Evolutionary conservation across 441 rosid genomes (phyloP), one percentile per base, ranked within the genome.

Genomic region (Arabidopsis lyrata): DNA sequence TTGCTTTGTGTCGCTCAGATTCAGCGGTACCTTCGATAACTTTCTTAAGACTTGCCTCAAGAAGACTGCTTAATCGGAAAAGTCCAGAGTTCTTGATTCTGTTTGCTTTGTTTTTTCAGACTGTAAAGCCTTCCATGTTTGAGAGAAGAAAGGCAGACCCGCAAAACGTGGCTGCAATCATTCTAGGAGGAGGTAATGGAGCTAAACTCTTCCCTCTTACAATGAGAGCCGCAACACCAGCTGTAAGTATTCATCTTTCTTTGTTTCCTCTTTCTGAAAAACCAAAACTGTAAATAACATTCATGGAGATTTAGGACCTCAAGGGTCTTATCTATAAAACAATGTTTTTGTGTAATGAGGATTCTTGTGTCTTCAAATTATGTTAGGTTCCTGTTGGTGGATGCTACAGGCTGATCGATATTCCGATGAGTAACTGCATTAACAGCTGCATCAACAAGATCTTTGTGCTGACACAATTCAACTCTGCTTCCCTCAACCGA

Each of bases 351-450:
- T 64, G 41, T 55, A 27, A 56, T 39, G 59, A 24, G 6, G 31
- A 44, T 34, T 49, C 50, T 64, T 35, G 1, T 65, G 52, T 56
- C 49, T 62, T 27, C 13, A 42, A 27, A 15, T 29, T 9, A 44
- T 44, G 54, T 76, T 76, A 95, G 99, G 97, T 95, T 61, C 93
- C 97, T 0, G 87, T 95, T 35, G 98, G 95, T 56, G 99, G 98
- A 66, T 91, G 98, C 81, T 93, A 88, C 63, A 86, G 85, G 81
- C 88, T 95, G 24, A 93, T 95, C 29, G 98, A 95, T 74, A 86
- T 95, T 22, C 98, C 99, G 4, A 93, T 95, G 98, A 95, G 97
- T 83, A 95, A 93, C 74, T 88, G 96, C 82, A 87, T 93, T 70
- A 95, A 95, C 83, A 88, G 97, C 73, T 88, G 93, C 77, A 86